Evolutionary conservation across 768 basidiomycete genomes (phyloP).

Genomic region (Trametes elegans): DNA sequence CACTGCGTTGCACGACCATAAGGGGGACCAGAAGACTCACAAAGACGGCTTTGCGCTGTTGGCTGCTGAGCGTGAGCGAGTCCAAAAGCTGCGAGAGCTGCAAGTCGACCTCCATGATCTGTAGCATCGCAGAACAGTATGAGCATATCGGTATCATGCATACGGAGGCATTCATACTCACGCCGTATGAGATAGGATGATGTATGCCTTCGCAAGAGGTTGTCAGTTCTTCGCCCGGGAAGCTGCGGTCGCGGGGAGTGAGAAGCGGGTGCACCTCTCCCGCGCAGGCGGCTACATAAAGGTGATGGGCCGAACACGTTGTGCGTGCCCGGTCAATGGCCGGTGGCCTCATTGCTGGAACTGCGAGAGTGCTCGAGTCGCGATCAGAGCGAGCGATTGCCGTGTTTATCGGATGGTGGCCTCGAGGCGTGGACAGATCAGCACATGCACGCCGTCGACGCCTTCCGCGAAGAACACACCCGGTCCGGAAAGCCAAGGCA

Average conservation of each 20-base stretch:
- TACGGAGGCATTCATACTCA: background rate
- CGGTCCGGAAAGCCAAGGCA: too few species aligned
- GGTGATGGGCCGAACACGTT: background rate
- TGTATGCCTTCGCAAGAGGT: background rate
- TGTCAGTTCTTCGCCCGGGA: background rate
- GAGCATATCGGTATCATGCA: background rate
- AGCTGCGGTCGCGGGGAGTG: background rate
- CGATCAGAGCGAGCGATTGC: background rate
- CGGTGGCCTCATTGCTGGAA: background rate
- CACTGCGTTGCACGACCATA: background rate
- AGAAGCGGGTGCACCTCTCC: background rate
- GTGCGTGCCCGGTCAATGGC: background rate
- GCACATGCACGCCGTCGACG: too few species aligned
- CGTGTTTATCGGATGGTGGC: background rate
- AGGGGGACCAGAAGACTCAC: constrained; percentile 19
- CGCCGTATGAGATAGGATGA: background rate
- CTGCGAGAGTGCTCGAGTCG: too few species aligned
- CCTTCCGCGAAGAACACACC: too few species aligned
- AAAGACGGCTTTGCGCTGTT: constrained; percentile 16
- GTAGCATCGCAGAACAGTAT: background rate
- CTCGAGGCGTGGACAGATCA: background rate
- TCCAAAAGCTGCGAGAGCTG: constrained; percentile 26
- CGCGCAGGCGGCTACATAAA: background rate
- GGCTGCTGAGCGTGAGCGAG: constrained; percentile 22
- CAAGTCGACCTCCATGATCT: constrained; percentile 26